A percentile compares a stretch with the other conserved stretches of the same genome.
These are phyloP conservation scores for Penicillium diatomitis DNA, from an alignment of 495 filamentous ascomycete genomes.

Conservation along the genomic window DNA sequence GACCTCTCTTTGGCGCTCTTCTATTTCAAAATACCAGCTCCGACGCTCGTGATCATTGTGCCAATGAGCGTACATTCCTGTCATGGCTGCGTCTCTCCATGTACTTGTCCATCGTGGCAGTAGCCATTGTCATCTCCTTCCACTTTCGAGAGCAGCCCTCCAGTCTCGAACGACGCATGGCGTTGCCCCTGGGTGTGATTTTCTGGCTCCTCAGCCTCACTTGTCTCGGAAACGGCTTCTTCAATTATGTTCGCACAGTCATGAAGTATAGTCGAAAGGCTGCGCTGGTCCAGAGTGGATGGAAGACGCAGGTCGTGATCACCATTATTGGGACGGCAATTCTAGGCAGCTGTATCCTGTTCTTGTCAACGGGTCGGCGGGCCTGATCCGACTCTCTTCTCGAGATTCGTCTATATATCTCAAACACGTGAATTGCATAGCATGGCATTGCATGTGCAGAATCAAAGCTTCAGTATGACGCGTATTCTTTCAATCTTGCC, in stretches of 20 bases:
- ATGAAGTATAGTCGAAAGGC: conserved; percentile 66
- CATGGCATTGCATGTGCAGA: too few relatives aligned
- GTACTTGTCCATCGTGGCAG: conserved; percentile 81
- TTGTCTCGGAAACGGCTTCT: conserved; percentile 66
- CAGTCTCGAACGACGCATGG: conserved; percentile 59
- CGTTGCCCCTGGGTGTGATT: conserved; percentile 73
- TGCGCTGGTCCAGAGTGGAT: conserved; percentile 86
- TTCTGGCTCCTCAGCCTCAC: conserved; percentile 78
- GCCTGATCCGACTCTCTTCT: not conserved
- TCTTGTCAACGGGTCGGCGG: conserved; percentile 46
- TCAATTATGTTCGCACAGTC: conserved; percentile 85
- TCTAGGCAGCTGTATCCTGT: conserved; percentile 66
- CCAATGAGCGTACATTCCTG: conserved; percentile 65
- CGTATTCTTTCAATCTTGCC: too few relatives aligned
- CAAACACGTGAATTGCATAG: too few relatives aligned
- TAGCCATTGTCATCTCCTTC: conserved; percentile 88
- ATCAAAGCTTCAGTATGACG: too few relatives aligned
- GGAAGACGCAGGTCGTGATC: conserved; percentile 81
- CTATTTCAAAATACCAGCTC: conserved; percentile 83
- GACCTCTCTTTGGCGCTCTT: conserved; percentile 65
- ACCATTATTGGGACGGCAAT: conserved; percentile 70
- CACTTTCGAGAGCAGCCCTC: conserved; percentile 71
- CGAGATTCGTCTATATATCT: too few relatives aligned
- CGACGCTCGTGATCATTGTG: conserved; percentile 66
- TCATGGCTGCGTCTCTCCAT: conserved; percentile 88